phyloP scores from a whole-genome alignment of 345 rosid genomes.

The Eutrema japonicum region DNA sequence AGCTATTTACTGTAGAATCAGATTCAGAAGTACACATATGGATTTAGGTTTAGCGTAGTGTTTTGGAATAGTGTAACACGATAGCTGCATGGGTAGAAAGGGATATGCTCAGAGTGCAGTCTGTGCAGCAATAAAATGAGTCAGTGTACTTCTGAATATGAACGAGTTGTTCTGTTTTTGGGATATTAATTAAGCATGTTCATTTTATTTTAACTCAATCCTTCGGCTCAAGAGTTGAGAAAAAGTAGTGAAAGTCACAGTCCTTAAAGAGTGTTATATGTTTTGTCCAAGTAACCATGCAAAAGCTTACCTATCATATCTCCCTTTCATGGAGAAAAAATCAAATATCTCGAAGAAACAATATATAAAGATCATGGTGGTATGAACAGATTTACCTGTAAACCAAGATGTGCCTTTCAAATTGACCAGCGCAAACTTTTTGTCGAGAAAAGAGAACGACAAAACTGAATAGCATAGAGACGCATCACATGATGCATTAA shows the following conservation, averaged over 20 bases:
- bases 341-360: background rate
- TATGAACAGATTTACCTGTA: conserved; percentile 15
- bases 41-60: conserved; percentile 34
- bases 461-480: conserved; percentile 14
- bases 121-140: conserved; percentile 36
- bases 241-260: conserved; percentile 5
- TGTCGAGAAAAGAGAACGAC: conserved; percentile 16
- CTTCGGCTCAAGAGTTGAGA: conserved; percentile 1
- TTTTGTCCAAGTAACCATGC: conserved; percentile 28
- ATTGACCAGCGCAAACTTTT: conserved; percentile 14
- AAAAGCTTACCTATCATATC: background rate
- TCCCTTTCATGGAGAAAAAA: no score
- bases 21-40: conserved; percentile 37
- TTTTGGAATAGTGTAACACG: conserved; percentile 21
- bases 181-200: conserved; percentile 15
- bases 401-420: conserved; percentile 20
- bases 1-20: conserved; percentile 19
- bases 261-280: conserved; percentile 19
- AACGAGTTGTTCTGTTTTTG: conserved; percentile 30
- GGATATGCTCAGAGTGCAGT: conserved; percentile 27
- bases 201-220: conserved; percentile 19
- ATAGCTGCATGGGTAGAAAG: conserved; percentile 21
- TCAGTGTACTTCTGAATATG: conserved; percentile 39
- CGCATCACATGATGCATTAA: conserved; percentile 12
- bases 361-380: conserved; percentile 1